phyloP scores from a whole-genome alignment of 176 grass and related monocot species.

The Dendrocalamus sinicus region DNA sequence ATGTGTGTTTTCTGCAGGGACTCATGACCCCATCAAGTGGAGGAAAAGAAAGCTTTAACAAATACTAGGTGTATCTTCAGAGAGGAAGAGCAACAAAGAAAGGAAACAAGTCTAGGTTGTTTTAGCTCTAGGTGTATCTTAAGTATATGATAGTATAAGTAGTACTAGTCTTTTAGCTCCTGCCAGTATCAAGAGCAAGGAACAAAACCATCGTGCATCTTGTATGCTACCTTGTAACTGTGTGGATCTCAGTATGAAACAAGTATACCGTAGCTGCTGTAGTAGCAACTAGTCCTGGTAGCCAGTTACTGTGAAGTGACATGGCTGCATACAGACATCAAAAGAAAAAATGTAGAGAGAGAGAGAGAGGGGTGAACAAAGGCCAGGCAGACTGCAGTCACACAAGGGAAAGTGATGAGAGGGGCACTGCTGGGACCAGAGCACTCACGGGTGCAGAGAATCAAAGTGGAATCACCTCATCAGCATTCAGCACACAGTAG shows the following conservation, averaged over 20 bases:
- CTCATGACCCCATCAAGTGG: conserved; percentile 47
- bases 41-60: conserved; percentile 45
- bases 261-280: conserved; percentile 26
- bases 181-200: conserved; percentile 3
- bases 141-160: conserved; percentile 46
- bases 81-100: conserved; percentile 40
- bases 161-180: conserved; percentile 38
- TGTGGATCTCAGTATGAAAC: conserved; percentile 30
- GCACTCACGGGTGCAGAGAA: conserved; percentile 59
- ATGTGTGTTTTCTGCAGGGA: conserved; percentile 51
- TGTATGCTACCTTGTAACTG: conserved; percentile 18
- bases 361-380: conserved; percentile 40
- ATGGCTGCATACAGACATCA: conserved; percentile 67
- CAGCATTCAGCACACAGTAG: neutral
- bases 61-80: conserved; percentile 44
- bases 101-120: conserved; percentile 46
- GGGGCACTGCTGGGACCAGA: conserved; percentile 45
- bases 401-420: conserved; percentile 45
- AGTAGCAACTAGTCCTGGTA: conserved; percentile 12
- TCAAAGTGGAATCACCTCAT: conserved; percentile 55
- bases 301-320: conserved; percentile 36
- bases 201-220: conserved; percentile 3
- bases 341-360: conserved; percentile 45
- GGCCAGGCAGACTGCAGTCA: conserved; percentile 33
- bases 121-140: conserved; percentile 42